Conservation (phyloP, 768 basidiomycete species). For the Postia placenta region DNA sequence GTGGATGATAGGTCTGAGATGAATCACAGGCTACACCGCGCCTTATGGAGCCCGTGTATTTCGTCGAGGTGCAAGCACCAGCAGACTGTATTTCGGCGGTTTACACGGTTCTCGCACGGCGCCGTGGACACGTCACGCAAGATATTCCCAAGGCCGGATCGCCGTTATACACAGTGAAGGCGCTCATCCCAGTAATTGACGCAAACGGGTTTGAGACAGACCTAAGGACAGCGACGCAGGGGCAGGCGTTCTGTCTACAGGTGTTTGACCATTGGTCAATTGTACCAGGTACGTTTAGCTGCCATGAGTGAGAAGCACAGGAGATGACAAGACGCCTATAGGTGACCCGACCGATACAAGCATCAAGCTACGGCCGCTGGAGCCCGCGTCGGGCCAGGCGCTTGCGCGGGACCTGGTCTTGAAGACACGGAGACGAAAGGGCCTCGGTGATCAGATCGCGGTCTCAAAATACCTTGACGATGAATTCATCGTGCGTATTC, state of each 20-base stretch:
- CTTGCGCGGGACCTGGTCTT: conserved; percentile 92
- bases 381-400: conserved; percentile 95
- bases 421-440: conserved; percentile 94
- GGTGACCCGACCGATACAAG: conserved; percentile 98
- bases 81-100: conserved; percentile 98
- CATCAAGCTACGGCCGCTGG: conserved; percentile 92
- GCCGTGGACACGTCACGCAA: conserved; percentile 98
- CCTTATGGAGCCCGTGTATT: conserved; percentile 96
- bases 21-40: conserved; percentile 77
- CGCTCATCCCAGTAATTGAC: conserved; percentile 96
- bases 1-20: not conserved
- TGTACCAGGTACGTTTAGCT: conserved; percentile 71
- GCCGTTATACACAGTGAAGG: conserved; percentile 96
- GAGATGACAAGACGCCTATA: conserved; percentile 19
- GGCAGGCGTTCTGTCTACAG: conserved; percentile 98
- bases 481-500: conserved; percentile 78
- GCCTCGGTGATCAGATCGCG: conserved; percentile 93
- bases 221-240: conserved; percentile 93
- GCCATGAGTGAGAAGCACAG: conserved; percentile 1
- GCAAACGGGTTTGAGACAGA: conserved; percentile 99
- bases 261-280: conserved; percentile 99
- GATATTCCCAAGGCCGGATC: conserved; percentile 98
- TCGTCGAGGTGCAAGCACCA: conserved; percentile 98
- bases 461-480: conserved; percentile 97
- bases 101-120: conserved; percentile 96